A percentile compares a stretch with the other conserved stretches of the same genome.
These are phyloP conservation scores for Epicoccum sorghinum DNA, from an alignment of 2,329 filamentous ascomycete genomes.

Conservation along the genomic window DNA sequence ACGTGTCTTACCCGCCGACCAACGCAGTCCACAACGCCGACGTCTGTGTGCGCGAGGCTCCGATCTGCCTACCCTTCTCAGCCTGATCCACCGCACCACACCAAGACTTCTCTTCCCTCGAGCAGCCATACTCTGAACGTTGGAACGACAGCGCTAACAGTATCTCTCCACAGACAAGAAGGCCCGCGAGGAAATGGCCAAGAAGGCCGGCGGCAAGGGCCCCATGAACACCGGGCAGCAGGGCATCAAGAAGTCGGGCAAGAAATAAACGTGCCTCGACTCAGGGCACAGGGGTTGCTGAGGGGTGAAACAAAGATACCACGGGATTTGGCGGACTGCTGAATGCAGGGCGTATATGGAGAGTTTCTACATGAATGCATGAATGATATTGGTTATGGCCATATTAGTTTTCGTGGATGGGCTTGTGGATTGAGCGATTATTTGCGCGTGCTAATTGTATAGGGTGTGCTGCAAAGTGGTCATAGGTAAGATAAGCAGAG, in stretches of 20 bases:
- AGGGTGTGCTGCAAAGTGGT: neutral
- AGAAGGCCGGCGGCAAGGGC: constrained; percentile 84
- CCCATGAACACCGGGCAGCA: constrained; percentile 82
- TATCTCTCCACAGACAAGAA: constrained; percentile 60
- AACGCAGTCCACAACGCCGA: neutral
- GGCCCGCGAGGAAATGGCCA: constrained; percentile 68
- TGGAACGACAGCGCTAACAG: neutral
- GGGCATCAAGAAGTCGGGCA: constrained; percentile 97
- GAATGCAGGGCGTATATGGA: constrained; percentile 21
- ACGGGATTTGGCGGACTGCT: constrained; percentile 27
- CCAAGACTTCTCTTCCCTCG: no score
- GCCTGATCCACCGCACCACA: no score
- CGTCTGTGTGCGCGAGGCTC: no score
- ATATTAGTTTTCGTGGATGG: no score
- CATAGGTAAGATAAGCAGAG: neutral
- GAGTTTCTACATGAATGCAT: no score
- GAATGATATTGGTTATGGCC: no score
- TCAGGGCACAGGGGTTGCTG: neutral
- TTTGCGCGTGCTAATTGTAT: neutral
- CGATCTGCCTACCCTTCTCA: no score
- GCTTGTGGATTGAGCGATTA: no score
- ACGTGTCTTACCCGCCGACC: constrained; percentile 43
- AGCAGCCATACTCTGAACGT: no score
- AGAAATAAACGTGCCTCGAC: constrained; percentile 67
- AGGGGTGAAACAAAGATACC: constrained; percentile 30